These are phyloP conservation scores for Glebionis coronaria DNA, from an alignment of 129 eudicot genomes.

Conservation along the genomic window DNA sequence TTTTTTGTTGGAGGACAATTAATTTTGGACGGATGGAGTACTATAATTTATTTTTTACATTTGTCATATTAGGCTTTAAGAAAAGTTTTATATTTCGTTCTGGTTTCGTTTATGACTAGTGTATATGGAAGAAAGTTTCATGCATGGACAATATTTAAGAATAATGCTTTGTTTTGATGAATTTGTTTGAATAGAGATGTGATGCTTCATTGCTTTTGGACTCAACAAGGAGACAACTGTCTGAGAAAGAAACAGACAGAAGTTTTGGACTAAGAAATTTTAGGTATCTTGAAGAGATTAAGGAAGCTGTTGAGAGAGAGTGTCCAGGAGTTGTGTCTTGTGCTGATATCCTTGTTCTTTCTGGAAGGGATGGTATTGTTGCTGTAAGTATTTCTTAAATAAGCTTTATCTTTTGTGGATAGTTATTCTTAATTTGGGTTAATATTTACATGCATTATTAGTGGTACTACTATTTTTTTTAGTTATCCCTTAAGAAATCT, in stretches of 20 bases:
- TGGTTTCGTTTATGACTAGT: too few species aligned
- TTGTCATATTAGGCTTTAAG: too few species aligned
- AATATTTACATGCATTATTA: slow-evolving; percentile 13
- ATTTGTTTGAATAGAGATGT: slow-evolving; percentile 60
- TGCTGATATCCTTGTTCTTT: slow-evolving; percentile 90
- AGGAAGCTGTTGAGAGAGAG: slow-evolving; percentile 97
- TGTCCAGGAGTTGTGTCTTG: slow-evolving; percentile 99
- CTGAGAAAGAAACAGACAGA: slow-evolving; percentile 97
- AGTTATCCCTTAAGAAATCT: neutral
- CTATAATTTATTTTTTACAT: too few species aligned
- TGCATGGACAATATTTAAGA: slow-evolving; percentile 1
- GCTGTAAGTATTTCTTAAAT: slow-evolving; percentile 39
- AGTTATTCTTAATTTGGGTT: neutral
- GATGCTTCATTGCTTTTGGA: slow-evolving; percentile 97
- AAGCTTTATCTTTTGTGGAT: neutral
- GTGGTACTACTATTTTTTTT: slow-evolving; percentile 6
- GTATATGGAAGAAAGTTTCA: neutral
- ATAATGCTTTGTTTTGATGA: too few species aligned
- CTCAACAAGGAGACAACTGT: slow-evolving; percentile 85
- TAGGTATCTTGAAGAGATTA: slow-evolving; percentile 86
- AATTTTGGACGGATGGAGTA: too few species aligned
- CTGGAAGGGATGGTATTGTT: slow-evolving; percentile 94
- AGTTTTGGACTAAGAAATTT: slow-evolving; percentile 97
- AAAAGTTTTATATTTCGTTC: too few species aligned
- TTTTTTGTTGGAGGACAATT: too few species aligned